Conservation (phyloP, 1,284 basidiomycete genomes). For the Ustilago hordei region DNA sequence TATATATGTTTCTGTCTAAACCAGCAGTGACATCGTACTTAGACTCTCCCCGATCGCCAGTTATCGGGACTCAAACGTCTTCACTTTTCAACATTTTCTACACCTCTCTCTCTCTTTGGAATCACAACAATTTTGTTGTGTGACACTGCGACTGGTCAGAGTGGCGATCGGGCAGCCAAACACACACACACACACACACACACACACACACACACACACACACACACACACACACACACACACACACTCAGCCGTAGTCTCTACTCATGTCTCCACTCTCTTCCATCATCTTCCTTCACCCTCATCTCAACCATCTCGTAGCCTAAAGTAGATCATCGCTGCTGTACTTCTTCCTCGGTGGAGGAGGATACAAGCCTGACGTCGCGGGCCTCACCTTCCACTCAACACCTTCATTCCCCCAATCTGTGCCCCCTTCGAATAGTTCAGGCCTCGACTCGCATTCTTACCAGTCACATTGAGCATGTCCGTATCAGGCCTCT, state of each 20-base stretch:
- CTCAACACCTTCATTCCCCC: neutral
- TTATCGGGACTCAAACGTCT: too few species aligned
- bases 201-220: constrained; percentile 6
- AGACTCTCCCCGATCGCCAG: too few species aligned
- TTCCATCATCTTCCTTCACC: constrained; percentile 11
- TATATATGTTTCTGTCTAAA: too few species aligned
- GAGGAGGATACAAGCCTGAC: neutral
- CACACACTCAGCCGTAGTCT: neutral
- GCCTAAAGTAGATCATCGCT: neutral
- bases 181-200: constrained; percentile 6
- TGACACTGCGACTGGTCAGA: neutral
- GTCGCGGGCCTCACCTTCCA: neutral
- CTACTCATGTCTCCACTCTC: constrained; percentile 2
- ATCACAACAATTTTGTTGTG: neutral
- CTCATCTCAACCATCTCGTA: neutral
- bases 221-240: constrained; percentile 4
- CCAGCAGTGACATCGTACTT: too few species aligned
- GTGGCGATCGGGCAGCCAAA: constrained; percentile 10
- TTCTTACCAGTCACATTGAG: constrained; percentile 1
- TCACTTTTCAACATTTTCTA: neutral
- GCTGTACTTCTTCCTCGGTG: neutral
- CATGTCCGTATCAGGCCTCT: constrained; percentile 35
- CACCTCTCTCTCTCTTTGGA: constrained; percentile 4
- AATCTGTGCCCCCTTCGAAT: neutral
- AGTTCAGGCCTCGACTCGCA: neutral